Evolutionary conservation across 495 filamentous ascomycete species (phyloP).

Genomic region (Talaromyces wortmannii): DNA sequence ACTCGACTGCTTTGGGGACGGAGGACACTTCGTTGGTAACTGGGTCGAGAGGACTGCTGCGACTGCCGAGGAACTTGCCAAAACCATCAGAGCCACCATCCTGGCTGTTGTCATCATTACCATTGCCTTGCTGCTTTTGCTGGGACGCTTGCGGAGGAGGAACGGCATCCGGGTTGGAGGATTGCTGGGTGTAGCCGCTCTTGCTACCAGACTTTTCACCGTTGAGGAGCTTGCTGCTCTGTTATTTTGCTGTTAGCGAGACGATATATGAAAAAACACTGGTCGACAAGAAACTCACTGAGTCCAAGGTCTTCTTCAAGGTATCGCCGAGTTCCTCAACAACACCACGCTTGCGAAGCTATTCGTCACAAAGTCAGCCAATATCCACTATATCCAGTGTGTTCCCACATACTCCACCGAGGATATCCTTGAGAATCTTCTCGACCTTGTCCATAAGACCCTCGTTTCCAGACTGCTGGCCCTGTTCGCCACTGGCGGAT

Average conservation of each 20-base stretch:
- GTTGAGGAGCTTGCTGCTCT: slow-evolving; percentile 2
- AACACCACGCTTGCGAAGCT: slow-evolving; percentile 6
- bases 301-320: background rate
- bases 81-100: too few species aligned
- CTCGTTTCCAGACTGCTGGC: background rate
- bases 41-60: background rate
- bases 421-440: slow-evolving; percentile 1
- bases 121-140: too few species aligned
- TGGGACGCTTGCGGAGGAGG: background rate
- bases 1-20: background rate
- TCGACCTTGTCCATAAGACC: slow-evolving; percentile 3
- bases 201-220: background rate
- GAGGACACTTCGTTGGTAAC: background rate
- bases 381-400: background rate
- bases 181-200: background rate
- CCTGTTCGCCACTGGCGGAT: background rate
- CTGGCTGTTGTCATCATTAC: too few species aligned
- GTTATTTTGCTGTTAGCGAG: too few species aligned
- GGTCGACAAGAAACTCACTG: background rate
- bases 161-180: background rate
- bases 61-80: background rate
- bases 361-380: background rate
- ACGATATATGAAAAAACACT: too few species aligned
- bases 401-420: background rate
- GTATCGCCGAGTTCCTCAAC: slow-evolving; percentile 1